Base-by-base conservation (phyloP, 2,329 filamentous ascomycete genomes). In the Aspergillus persii region DNA sequence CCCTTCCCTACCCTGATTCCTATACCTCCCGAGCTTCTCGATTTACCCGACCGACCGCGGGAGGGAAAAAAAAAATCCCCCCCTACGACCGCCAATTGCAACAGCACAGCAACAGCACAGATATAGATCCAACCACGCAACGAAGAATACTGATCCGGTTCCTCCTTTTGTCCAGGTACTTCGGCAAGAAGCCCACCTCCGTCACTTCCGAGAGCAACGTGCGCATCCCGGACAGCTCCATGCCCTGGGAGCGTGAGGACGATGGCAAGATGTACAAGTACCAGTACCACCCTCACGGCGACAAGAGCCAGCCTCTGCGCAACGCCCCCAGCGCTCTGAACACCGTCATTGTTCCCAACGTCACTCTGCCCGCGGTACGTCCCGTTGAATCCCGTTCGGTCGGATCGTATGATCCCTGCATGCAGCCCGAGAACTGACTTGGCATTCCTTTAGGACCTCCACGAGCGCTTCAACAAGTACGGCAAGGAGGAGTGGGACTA, bases 401-500 rank as follows among this genome's bases (percentile, higher is more conserved):
- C 29, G 29, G n/a, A 26, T 18, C 47, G 12, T 31, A 63, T 56
- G 29, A 27, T 18, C 44, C 36, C 8, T 27, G 26, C 26, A 15
- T 27, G 44, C 23, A 15, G 26, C 44, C 44, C 18, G 44, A 27
- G 26, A 8, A 47, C 26, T 47, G 44, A 47, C 44, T 47, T 47
- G 36, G 11, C 44, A 47, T 26, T 47, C 50, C 31, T 47, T 12
- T 71, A 96, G 91, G 85, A 89, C 72, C 86, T 97, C 66, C 95
- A 99, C 82, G 95, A 99, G 70, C 90, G 89, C 82, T 98, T 89
- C 87, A 99, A 99, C 90, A 99, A 99, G 85, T 98, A 91, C 87
- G 95, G 95, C 79, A 98, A 98, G 87, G 95, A 98, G 69, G 93
- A 92, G 69, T 98, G 71, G 65, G 74, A 76, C 66, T 76, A 75